These are phyloP conservation scores for Clonostachys byssicola DNA, from an alignment of 2,329 filamentous ascomycete genomes.

Conservation along the genomic window DNA sequence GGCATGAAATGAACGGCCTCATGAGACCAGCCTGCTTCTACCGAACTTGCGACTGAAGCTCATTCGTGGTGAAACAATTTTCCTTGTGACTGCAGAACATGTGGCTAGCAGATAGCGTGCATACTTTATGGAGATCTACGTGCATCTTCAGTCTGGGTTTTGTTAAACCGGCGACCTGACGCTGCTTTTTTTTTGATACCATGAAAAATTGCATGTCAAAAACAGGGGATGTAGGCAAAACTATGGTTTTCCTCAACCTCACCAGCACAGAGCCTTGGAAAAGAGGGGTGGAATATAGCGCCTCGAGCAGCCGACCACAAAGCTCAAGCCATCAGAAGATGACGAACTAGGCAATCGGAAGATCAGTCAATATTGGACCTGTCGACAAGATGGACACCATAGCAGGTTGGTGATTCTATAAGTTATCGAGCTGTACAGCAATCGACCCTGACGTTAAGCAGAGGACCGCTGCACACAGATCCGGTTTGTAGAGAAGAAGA, in stretches of 20 bases:
- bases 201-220: too few relatives aligned
- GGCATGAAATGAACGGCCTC: too few relatives aligned
- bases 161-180: too few relatives aligned
- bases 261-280: slow-evolving; percentile 84
- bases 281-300: slow-evolving; percentile 89
- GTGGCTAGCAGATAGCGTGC: too few relatives aligned
- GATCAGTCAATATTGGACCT: slow-evolving; percentile 79
- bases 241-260: slow-evolving; percentile 92
- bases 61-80: too few relatives aligned
- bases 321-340: slow-evolving; percentile 56
- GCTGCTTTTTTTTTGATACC: too few relatives aligned
- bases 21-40: too few relatives aligned
- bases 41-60: too few relatives aligned
- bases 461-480: slow-evolving; percentile 85
- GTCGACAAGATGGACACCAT: slow-evolving; percentile 94
- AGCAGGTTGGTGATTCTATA: slow-evolving; percentile 70
- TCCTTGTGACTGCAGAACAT: too few relatives aligned
- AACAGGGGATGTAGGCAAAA: slow-evolving; percentile 54
- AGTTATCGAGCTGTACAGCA: slow-evolving; percentile 78
- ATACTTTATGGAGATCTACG: too few relatives aligned
- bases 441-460: slow-evolving; percentile 65
- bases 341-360: slow-evolving; percentile 59
- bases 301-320: slow-evolving; percentile 53
- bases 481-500: slow-evolving; percentile 45
- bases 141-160: too few relatives aligned